phyloP scores from a whole-genome alignment of 2,329 filamentous ascomycete species.

The Falciphora oryzae region DNA sequence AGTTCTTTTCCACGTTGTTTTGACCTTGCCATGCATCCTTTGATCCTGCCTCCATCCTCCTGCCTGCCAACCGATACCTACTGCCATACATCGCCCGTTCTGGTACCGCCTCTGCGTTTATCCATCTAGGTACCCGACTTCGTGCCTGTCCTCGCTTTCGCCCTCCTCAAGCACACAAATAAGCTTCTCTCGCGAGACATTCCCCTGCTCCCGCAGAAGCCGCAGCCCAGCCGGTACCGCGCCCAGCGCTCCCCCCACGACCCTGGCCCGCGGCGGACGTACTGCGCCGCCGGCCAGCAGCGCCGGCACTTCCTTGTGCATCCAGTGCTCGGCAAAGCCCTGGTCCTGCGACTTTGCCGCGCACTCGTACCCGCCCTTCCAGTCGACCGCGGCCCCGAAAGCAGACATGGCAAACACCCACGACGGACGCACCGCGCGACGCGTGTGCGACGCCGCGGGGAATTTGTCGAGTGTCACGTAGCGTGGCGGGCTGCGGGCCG shows the following conservation, averaged over 20 bases:
- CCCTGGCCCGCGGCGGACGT: neutral
- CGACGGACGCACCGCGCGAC: slow-evolving; percentile 7
- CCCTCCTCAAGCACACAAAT: neutral
- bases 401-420: slow-evolving; percentile 11
- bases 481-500: neutral
- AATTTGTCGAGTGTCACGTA: slow-evolving; percentile 7
- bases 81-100: no score
- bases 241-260: neutral
- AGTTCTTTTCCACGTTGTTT: no score
- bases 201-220: neutral
- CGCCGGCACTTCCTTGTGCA: neutral
- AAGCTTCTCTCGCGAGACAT: slow-evolving; percentile 1
- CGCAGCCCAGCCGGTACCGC: neutral
- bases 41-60: no score
- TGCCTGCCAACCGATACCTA: no score
- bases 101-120: no score
- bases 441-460: slow-evolving; percentile 1
- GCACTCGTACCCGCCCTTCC: slow-evolving; percentile 3
- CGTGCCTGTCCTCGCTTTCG: no score
- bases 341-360: neutral
- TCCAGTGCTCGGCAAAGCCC: slow-evolving; percentile 5
- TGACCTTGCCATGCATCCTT: no score
- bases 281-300: neutral
- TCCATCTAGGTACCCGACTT: no score
- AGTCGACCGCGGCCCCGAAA: slow-evolving; percentile 6